phyloP scores from a whole-genome alignment of 1,284 basidiomycete species.

The Malassezia slooffiae region DNA sequence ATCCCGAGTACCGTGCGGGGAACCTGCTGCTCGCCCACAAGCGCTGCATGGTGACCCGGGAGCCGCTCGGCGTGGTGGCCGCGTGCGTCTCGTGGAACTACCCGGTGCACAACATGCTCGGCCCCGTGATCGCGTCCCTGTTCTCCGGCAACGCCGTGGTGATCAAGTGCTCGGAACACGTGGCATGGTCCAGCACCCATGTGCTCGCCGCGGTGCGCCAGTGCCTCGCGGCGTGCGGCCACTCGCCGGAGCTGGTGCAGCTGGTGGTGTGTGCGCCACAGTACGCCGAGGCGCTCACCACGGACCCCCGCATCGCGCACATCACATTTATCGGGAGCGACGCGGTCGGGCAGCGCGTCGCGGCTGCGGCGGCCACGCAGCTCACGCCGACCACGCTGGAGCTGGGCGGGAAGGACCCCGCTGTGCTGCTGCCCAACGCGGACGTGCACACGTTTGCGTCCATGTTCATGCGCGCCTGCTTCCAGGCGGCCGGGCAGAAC shows the following conservation, averaged over 20 bases:
- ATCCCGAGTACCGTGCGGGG: slow-evolving; percentile 44
- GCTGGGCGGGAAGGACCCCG: slow-evolving; percentile 59
- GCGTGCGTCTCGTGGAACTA: slow-evolving; percentile 77
- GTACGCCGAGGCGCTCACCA: slow-evolving; percentile 69
- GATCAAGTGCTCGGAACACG: slow-evolving; percentile 60
- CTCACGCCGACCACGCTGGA: slow-evolving; percentile 82
- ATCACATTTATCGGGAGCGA: slow-evolving; percentile 83
- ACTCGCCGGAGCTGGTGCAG: slow-evolving; percentile 56
- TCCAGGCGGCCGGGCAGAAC: slow-evolving; percentile 82
- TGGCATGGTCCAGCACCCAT: slow-evolving; percentile 33
- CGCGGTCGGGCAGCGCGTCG: slow-evolving; percentile 71
- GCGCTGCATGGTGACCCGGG: slow-evolving; percentile 62
- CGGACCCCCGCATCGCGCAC: slow-evolving; percentile 63
- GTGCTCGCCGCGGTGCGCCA: slow-evolving; percentile 54
- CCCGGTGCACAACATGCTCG: slow-evolving; percentile 76
- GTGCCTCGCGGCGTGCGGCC: slow-evolving; percentile 56
- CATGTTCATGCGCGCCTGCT: slow-evolving; percentile 46
- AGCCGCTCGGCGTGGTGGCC: slow-evolving; percentile 83
- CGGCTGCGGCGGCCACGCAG: slow-evolving; percentile 66
- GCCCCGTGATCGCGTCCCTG: slow-evolving; percentile 76
- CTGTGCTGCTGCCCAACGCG: slow-evolving; percentile 50
- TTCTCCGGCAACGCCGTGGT: slow-evolving; percentile 84
- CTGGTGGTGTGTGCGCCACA: slow-evolving; percentile 74
- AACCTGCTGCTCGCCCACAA: slow-evolving; percentile 79
- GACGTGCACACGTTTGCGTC: slow-evolving; percentile 50